Percentiles rank a stretch among this genome's conserved stretches.
Conservation (phyloP, 2,329 filamentous ascomycete species). For the Nothomitra cinnamomea region DNA sequence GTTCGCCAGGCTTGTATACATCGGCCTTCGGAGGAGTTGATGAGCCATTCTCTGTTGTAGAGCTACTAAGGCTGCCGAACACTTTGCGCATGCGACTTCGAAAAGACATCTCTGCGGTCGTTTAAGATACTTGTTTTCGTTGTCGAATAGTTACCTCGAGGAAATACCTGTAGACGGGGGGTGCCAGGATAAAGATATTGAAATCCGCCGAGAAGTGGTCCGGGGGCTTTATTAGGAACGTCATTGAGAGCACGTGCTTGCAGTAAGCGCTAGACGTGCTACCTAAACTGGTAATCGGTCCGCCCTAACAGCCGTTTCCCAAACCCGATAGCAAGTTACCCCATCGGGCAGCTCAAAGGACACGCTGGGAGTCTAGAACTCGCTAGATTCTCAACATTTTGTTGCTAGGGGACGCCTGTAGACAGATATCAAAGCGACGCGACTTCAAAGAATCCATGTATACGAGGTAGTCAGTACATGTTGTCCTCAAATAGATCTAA, state of each 20-base stretch:
- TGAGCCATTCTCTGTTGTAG: not conserved
- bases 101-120: not conserved
- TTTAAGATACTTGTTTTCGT: not conserved
- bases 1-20: constrained; percentile 1
- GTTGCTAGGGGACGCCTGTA: too few relatives aligned
- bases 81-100: constrained; percentile 5
- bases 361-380: too few relatives aligned
- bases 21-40: not conserved
- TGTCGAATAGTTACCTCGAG: not conserved
- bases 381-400: too few relatives aligned
- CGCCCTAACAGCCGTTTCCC: too few relatives aligned
- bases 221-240: not conserved
- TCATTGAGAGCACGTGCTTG: not conserved
- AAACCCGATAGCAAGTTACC: too few relatives aligned
- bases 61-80: not conserved
- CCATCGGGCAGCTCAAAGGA: too few relatives aligned
- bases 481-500: too few relatives aligned
- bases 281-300: not conserved
- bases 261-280: not conserved
- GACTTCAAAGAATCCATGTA: too few relatives aligned
- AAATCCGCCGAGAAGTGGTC: not conserved
- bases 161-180: not conserved
- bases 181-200: not conserved
- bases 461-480: too few relatives aligned
- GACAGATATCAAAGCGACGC: too few relatives aligned